Conservation (phyloP, 768 basidiomycete genomes). For the Hygrophoropsis aurantiaca region DNA sequence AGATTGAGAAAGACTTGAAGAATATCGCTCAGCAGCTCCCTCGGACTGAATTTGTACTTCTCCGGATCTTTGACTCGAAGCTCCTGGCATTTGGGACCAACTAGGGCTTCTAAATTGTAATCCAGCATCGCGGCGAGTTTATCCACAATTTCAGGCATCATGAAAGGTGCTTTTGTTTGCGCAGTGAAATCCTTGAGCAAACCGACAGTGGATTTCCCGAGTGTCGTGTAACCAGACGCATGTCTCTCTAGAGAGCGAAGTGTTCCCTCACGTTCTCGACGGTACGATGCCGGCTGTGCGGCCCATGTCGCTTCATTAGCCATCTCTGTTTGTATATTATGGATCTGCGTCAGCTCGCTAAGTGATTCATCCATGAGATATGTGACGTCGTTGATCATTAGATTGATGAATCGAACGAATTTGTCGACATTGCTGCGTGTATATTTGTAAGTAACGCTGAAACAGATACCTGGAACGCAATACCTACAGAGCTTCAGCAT, state of each 20-base stretch:
- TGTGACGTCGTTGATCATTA: slow-evolving; percentile 99
- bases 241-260: slow-evolving; percentile 81
- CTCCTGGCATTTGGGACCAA: slow-evolving; percentile 85
- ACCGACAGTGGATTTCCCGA: slow-evolving; percentile 87
- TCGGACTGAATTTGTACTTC: slow-evolving; percentile 88
- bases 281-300: slow-evolving; percentile 61
- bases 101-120: slow-evolving; percentile 87
- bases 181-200: slow-evolving; percentile 90
- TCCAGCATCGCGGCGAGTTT: slow-evolving; percentile 95
- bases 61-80: slow-evolving; percentile 83
- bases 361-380: slow-evolving; percentile 97
- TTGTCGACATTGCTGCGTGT: slow-evolving; percentile 75
- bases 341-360: slow-evolving; percentile 84
- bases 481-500: slow-evolving; percentile 71
- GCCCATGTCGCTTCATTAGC: slow-evolving; percentile 71
- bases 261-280: slow-evolving; percentile 79
- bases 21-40: slow-evolving; percentile 78
- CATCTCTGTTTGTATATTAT: slow-evolving; percentile 85
- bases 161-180: slow-evolving; percentile 88
- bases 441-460: slow-evolving; percentile 10
- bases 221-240: slow-evolving; percentile 82
- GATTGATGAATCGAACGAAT: slow-evolving; percentile 93
- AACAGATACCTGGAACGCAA: not conserved
- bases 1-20: slow-evolving; percentile 90
- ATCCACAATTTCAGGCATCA: slow-evolving; percentile 95